Evolutionary conservation across 345 rosid species (phyloP).

Genomic region (Kandelia obovata): DNA sequence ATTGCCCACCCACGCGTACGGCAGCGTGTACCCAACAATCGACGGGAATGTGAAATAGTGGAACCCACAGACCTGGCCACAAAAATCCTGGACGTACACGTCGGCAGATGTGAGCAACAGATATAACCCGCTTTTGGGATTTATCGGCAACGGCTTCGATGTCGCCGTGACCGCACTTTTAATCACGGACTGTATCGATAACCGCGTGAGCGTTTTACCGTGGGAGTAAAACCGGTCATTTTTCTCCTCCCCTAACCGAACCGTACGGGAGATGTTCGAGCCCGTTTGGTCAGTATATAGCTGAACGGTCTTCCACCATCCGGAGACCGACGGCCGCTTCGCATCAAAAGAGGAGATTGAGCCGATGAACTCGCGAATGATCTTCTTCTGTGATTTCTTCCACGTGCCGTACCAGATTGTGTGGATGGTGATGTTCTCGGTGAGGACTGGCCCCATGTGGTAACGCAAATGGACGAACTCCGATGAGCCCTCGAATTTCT

Average conservation of each 20-base stretch:
- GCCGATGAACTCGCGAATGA: constrained; percentile 78
- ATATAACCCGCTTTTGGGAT: constrained; percentile 69
- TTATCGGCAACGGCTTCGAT: constrained; percentile 65
- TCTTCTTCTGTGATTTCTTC: constrained; percentile 65
- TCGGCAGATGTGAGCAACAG: constrained; percentile 80
- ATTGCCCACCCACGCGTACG: constrained; percentile 98
- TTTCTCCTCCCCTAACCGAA: constrained; percentile 60
- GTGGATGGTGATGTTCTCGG: constrained; percentile 81
- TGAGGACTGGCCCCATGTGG: constrained; percentile 95
- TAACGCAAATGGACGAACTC: constrained; percentile 74
- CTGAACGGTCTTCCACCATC: constrained; percentile 94
- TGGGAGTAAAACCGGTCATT: constrained; percentile 91
- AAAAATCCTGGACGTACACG: constrained; percentile 93
- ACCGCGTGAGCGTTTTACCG: constrained; percentile 76
- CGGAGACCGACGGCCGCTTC: constrained; percentile 67
- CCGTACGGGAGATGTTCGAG: constrained; percentile 22
- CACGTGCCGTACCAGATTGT: constrained; percentile 93
- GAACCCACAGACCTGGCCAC: constrained; percentile 91
- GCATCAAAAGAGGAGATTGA: constrained; percentile 62
- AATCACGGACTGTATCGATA: constrained; percentile 82
- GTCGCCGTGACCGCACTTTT: constrained; percentile 67
- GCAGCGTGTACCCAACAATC: constrained; percentile 84
- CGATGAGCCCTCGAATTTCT: constrained; percentile 93
- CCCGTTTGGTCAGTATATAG: constrained; percentile 89
- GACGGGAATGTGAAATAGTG: constrained; percentile 97